Evolutionary conservation across 2,329 filamentous ascomycete genomes (phyloP).

Genomic region (Penicillium sp.): DNA sequence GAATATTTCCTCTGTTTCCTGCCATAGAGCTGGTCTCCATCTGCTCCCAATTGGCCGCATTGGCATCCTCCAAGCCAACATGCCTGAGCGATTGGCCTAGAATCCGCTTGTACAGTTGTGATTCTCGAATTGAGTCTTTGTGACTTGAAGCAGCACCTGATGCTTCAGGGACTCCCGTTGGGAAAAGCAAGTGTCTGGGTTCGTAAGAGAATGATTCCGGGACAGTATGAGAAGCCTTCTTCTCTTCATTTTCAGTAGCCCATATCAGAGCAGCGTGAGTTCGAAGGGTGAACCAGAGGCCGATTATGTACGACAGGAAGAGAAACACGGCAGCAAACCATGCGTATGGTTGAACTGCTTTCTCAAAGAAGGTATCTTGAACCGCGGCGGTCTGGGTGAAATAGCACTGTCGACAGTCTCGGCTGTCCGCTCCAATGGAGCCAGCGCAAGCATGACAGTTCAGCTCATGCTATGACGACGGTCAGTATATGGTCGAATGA

Average conservation of each 20-base stretch:
- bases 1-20: constrained; percentile 42
- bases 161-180: constrained; percentile 30
- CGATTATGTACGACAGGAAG: constrained; percentile 90
- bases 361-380: constrained; percentile 81
- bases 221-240: constrained; percentile 28
- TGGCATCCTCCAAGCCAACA: constrained; percentile 64
- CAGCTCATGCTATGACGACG: constrained; percentile 69
- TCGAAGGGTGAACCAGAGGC: constrained; percentile 89
- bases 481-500: constrained; percentile 33
- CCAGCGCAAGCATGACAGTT: constrained; percentile 69
- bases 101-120: constrained; percentile 87
- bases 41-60: constrained; percentile 40
- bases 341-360: constrained; percentile 90
- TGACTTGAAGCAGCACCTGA: constrained; percentile 47
- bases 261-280: constrained; percentile 97
- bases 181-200: constrained; percentile 33
- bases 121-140: constrained; percentile 73
- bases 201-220: constrained; percentile 35
- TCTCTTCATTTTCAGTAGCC: constrained; percentile 77
- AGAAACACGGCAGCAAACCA: constrained; percentile 81
- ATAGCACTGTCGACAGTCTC: constrained; percentile 87
- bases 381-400: constrained; percentile 84
- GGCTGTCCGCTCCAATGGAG: constrained; percentile 44
- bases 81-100: constrained; percentile 85
- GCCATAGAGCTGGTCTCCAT: constrained; percentile 22